A percentile compares a stretch with the other conserved stretches of the same genome.
Conservation (phyloP, 257 asterid species). For the Capsicum chinense region DNA sequence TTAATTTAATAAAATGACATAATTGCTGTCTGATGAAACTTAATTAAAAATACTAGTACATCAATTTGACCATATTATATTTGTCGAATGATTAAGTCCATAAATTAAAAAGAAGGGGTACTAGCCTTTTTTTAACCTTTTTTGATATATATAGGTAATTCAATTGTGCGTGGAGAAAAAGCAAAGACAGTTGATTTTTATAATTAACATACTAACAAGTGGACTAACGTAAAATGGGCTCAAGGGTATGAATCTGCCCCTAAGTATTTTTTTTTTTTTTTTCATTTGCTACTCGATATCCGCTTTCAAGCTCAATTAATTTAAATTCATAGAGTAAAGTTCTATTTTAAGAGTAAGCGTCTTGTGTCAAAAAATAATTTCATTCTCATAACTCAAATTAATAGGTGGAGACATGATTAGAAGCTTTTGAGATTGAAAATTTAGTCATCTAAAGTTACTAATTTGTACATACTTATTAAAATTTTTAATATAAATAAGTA, state of each 20-base stretch:
- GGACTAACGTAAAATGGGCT: slow-evolving; percentile 25
- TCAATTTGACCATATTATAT: background rate
- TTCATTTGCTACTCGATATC: background rate
- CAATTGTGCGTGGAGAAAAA: background rate
- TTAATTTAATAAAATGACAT: no score
- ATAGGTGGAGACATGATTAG: no score
- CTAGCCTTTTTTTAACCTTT: background rate
- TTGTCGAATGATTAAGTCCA: background rate
- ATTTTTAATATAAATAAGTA: background rate
- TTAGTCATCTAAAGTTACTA: background rate
- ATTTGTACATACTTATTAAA: no score
- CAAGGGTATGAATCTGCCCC: slow-evolving; percentile 30
- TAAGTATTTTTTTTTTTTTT: no score
- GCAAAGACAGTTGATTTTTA: background rate
- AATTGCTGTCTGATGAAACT: background rate
- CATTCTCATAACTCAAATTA: background rate
- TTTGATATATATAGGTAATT: background rate
- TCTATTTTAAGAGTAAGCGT: background rate
- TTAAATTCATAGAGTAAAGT: background rate
- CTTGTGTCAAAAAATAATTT: background rate
- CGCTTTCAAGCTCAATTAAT: background rate
- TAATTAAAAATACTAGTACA: background rate
- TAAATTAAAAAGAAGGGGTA: background rate
- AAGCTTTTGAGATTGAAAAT: background rate
- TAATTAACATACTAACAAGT: slow-evolving; percentile 9